Evolutionary conservation across 352 stramenopile species (phyloP), one percentile per base, ranked within the genome.

Genomic region (Pythium aquatile): DNA sequence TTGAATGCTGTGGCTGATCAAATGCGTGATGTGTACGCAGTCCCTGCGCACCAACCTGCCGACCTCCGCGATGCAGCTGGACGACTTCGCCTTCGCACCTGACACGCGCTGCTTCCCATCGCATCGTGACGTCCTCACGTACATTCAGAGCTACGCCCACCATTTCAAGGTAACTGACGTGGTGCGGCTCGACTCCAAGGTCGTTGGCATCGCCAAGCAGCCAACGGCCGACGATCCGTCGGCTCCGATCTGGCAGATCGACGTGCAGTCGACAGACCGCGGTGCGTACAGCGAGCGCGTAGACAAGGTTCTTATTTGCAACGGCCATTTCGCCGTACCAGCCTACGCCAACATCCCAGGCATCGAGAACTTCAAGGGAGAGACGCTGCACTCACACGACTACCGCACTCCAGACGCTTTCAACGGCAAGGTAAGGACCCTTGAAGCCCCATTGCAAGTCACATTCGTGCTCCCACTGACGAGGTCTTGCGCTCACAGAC

Each of bases 11-110:
- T 26, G 32, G 32, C 33, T 58, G n/a, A 58, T 10, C 4, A 57
- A 26, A 28, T 65, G 52, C 42, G 33, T 2, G 7, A 4, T 64
- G 35, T 33, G 28, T 39, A 4, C 11, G 16, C 30, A 91, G 81
- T 94, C 85, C 10, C 72, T 94, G 55, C 85, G 82, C 52, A 94
- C 85, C 47, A 94, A 94, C 61, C 51, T 94, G 20, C 85, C 85
- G 47, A 92, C 81, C 7, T 65, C 81, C 11, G 85, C 92, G 62
- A 94, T 94, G 85, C 85, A 94, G 57, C 67, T 94, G 32, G 69
- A 77, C 56, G 81, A 81, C 55, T 85, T 91, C 37, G 63, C 79
- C 3, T 94, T 92, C 58, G 72, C 85, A n/a, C 61, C 78, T 1
- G 77, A 63, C 5, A 46, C 76, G 28, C 71, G 72, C 5, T 88